phyloP scores from a whole-genome alignment of 768 basidiomycete species.

The Boletus reticulatus region DNA sequence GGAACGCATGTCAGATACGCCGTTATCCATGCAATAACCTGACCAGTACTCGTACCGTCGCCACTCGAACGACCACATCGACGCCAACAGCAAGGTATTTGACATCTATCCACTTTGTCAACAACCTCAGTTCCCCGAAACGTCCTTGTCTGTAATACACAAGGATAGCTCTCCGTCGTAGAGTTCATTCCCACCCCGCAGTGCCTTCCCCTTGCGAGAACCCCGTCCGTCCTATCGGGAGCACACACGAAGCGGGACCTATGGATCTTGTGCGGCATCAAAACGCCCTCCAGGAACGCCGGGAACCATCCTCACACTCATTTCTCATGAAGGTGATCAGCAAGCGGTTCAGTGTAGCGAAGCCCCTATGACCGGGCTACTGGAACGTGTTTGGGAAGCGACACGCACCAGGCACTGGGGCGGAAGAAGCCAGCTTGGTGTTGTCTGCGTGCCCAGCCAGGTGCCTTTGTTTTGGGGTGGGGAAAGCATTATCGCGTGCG shows the following conservation, averaged over 20 bases:
- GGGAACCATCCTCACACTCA: slow-evolving; percentile 18
- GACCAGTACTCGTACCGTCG: slow-evolving; percentile 8
- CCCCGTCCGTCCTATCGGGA: slow-evolving; percentile 14
- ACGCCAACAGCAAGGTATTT: slow-evolving; percentile 9
- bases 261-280: slow-evolving; percentile 36
- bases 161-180: slow-evolving; percentile 2
- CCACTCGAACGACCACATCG: slow-evolving; percentile 16
- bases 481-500: slow-evolving; percentile 1
- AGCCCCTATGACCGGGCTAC: background rate
- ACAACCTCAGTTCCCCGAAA: background rate
- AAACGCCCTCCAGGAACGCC: background rate
- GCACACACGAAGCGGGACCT: slow-evolving; percentile 27
- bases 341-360: background rate
- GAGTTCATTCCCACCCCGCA: slow-evolving; percentile 26
- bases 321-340: slow-evolving; percentile 21
- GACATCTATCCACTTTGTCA: background rate
- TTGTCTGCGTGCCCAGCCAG: slow-evolving; percentile 19
- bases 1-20: background rate
- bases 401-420: background rate
- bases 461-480: slow-evolving; percentile 19
- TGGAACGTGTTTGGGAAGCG: background rate
- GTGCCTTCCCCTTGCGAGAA: slow-evolving; percentile 16
- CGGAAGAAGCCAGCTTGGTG: slow-evolving; percentile 34
- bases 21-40: background rate
- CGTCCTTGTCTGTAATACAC: background rate